These are phyloP conservation scores for Vitis rotundifolia DNA, from an alignment of 164 flowering plant genomes.

Conservation along the genomic window DNA sequence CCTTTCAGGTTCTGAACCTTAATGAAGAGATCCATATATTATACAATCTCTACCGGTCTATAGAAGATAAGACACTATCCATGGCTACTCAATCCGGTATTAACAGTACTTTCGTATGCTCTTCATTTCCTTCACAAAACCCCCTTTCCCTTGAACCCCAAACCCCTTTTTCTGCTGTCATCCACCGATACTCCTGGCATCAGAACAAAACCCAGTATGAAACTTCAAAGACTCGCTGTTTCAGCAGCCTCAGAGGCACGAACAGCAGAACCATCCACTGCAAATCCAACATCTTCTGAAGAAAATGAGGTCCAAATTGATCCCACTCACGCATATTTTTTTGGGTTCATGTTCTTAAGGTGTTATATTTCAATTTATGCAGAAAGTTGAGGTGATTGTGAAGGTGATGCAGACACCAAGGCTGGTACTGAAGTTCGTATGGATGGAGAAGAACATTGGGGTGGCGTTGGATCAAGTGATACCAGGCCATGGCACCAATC, in stretches of 20 bases:
- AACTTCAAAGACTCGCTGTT: conserved; percentile 2
- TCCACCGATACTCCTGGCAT: neutral
- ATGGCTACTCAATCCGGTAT: conserved; percentile 30
- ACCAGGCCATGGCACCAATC: conserved; percentile 71
- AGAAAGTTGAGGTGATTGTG: conserved; percentile 41
- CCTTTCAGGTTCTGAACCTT: too few relatives aligned
- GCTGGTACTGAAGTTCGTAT: conserved; percentile 70
- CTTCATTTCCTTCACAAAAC: conserved; percentile 16
- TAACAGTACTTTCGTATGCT: conserved; percentile 10
- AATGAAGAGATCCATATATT: too few relatives aligned
- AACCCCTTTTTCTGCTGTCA: neutral
- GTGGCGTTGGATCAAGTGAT: conserved; percentile 62
- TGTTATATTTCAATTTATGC: conserved; percentile 3
- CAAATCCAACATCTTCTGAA: neutral
- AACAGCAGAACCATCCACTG: neutral
- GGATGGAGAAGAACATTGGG: conserved; percentile 91
- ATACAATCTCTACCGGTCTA: too few relatives aligned
- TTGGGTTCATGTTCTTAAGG: too few relatives aligned
- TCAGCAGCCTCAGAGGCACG: neutral
- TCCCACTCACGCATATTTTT: neutral
- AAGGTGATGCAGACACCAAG: conserved; percentile 51
- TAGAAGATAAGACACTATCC: conserved; percentile 24
- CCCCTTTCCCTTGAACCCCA: neutral
- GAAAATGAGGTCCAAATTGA: conserved; percentile 10
- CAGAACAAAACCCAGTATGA: conserved; percentile 10